Evolutionary conservation across 176 grass and related monocot genomes (phyloP).

Genomic region (Ensete ventricosum): DNA sequence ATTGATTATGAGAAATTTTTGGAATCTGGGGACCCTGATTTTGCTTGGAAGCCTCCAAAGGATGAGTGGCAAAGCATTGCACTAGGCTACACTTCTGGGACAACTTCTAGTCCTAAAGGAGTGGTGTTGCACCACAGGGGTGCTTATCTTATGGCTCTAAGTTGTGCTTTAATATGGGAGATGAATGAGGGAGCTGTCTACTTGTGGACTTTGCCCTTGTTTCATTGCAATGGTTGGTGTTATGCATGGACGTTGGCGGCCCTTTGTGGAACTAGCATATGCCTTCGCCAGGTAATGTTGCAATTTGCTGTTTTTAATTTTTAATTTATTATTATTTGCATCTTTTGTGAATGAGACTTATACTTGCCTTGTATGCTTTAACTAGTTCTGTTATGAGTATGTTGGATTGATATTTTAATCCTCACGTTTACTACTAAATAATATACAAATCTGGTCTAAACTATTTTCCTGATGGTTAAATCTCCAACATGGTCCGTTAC

Average conservation of each 20-base stretch:
- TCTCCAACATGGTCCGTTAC: too few relatives aligned
- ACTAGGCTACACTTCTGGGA: slow-evolving; percentile 80
- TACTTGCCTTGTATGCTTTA: neutral
- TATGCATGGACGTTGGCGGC: slow-evolving; percentile 86
- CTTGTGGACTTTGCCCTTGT: slow-evolving; percentile 93
- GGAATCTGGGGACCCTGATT: slow-evolving; percentile 54
- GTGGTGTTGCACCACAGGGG: slow-evolving; percentile 82
- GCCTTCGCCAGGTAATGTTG: slow-evolving; percentile 68
- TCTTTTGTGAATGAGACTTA: too few relatives aligned
- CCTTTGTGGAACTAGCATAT: slow-evolving; percentile 78
- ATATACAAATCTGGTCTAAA: too few relatives aligned
- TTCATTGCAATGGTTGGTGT: slow-evolving; percentile 97
- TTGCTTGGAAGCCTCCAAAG: slow-evolving; percentile 62
- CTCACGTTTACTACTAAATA: neutral
- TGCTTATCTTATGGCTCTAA: slow-evolving; percentile 80
- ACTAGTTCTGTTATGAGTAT: neutral
- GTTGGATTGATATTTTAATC: neutral
- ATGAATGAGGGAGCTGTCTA: slow-evolving; percentile 71
- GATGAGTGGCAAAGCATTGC: slow-evolving; percentile 97
- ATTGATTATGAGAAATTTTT: slow-evolving; percentile 82
- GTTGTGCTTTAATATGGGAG: slow-evolving; percentile 55
- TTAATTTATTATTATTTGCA: too few relatives aligned
- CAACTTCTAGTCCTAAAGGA: slow-evolving; percentile 84
- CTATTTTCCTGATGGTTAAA: too few relatives aligned
- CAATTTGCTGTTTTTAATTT: neutral